Base-by-base conservation (phyloP, 768 basidiomycete species). In the Boletus fagicola region DNA sequence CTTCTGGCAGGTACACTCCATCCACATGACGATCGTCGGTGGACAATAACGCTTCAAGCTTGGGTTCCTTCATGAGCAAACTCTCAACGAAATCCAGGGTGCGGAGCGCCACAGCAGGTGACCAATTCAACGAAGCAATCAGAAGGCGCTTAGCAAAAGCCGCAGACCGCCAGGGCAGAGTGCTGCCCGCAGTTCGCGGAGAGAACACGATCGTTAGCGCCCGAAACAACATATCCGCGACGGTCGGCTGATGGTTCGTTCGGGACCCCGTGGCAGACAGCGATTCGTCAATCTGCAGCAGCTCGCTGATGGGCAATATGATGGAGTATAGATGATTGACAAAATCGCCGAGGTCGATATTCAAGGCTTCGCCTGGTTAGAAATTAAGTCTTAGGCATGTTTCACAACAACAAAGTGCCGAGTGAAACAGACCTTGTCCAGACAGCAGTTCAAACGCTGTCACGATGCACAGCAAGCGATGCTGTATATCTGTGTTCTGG, bases 391-490 rank as follows among this genome's bases (percentile, higher is more conserved):
- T n/a, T n/a, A 44, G 43, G 35, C 38, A 53, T 8, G 11, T 51
- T 56, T 57, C 56, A 39, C 55, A 45, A 39, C 55, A 45, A 59
- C 56, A 30, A 31, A 57, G 59, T 54, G 18, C 31, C 39, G 53
- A 45, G 44, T 20, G 56, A 43, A 55, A 56, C 62, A 65, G 57
- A 85, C 96, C 97, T 85, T 99, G 97, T 28, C 97, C 97, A 13
- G 92, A 90, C 42, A 98, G 83, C 48, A 99, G 83, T 68, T 98
- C 94, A 66, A 98, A 98, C n/a, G 96, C 97, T 40, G 97, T 97
- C 57, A 91, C 86, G 65, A 98, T 92, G 66, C 92, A 97, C 59
- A 87, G 76, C 57, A 99, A 77, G 62, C 83, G 84, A 62, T 81
- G 83, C 59, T 78, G 82, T 53, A 85, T 73, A 47, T 77, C 73